Evolutionary conservation across 441 rosid species (phyloP).

Genomic region (Dalechampia spathulata): DNA sequence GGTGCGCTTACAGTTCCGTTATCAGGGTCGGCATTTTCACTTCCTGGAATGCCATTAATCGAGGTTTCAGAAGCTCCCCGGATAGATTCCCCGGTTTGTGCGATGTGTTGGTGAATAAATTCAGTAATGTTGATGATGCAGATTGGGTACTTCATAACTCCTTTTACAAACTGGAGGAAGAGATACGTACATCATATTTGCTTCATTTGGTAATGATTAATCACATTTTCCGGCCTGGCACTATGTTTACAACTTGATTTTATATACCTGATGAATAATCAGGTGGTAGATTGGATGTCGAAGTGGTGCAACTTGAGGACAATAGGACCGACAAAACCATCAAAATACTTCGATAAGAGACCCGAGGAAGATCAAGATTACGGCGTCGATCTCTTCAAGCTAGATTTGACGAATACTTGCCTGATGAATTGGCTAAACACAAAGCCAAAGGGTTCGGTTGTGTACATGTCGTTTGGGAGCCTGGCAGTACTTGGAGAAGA

Average conservation of each 20-base stretch:
- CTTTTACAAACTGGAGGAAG: slow-evolving; percentile 27
- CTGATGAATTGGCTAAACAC: slow-evolving; percentile 47
- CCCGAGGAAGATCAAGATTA: too few relatives aligned
- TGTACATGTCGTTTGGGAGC: slow-evolving; percentile 50
- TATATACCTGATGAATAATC: too few relatives aligned
- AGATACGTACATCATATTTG: slow-evolving; percentile 15
- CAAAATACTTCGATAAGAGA: too few relatives aligned
- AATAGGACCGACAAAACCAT: too few relatives aligned
- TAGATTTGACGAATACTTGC: slow-evolving; percentile 20
- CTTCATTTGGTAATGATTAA: too few relatives aligned
- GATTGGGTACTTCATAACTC: slow-evolving; percentile 36
- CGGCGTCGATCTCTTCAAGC: slow-evolving; percentile 34
- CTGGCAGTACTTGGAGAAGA: slow-evolving; percentile 21
- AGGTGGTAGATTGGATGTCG: slow-evolving; percentile 31
- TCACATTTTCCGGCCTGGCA: too few relatives aligned
- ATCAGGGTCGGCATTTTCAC: slow-evolving; percentile 16
- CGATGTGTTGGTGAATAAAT: slow-evolving; percentile 33
- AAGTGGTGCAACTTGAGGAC: slow-evolving; percentile 22
- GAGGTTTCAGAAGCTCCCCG: slow-evolving; percentile 29
- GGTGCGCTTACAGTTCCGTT: slow-evolving; percentile 21
- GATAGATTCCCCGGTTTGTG: slow-evolving; percentile 27
- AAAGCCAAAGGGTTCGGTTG: slow-evolving; percentile 28
- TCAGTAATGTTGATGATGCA: slow-evolving; percentile 31
- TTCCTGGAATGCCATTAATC: slow-evolving; percentile 34
- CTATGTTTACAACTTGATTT: too few relatives aligned